Percentiles rank a stretch among this genome's conserved stretches.
Evolutionary conservation across 768 basidiomycete species (phyloP).

Genomic region (Glaciozyma martinii): DNA sequence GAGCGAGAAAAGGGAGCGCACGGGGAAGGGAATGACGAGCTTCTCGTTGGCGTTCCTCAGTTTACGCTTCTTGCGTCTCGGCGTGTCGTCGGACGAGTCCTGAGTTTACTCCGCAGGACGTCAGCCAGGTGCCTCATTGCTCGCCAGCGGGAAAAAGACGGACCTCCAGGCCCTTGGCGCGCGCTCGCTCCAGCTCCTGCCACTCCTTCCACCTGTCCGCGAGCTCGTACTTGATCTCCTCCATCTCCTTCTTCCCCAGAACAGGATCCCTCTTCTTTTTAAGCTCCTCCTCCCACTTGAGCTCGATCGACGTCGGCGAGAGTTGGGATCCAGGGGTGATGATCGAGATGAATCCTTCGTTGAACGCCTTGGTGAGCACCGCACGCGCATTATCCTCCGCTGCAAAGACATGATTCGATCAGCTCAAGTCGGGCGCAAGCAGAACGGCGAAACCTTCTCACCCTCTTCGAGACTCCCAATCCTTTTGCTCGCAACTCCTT

Average conservation of each 20-base stretch:
- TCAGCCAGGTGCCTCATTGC: conserved; percentile 34
- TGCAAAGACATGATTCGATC: not conserved
- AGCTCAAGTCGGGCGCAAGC: not conserved
- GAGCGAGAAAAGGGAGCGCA: no score
- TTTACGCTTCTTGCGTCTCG: not conserved
- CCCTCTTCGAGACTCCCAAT: not conserved
- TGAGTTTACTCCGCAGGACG: not conserved
- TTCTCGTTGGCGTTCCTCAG: not conserved
- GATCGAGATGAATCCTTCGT: conserved; percentile 63
- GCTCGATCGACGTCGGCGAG: conserved; percentile 69
- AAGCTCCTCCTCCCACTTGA: conserved; percentile 63
- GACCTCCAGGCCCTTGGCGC: conserved; percentile 48
- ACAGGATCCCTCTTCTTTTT: conserved; percentile 8
- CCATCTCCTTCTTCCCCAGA: conserved; percentile 61
- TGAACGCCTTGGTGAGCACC: conserved; percentile 59
- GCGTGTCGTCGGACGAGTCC: conserved; percentile 39
- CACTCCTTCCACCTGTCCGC: conserved; percentile 26
- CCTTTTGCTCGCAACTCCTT: not conserved
- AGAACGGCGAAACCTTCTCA: not conserved
- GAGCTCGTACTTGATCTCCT: conserved; percentile 54
- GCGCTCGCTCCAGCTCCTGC: conserved; percentile 64
- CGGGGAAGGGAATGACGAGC: no score
- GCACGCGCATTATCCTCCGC: conserved; percentile 33
- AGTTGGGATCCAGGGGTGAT: conserved; percentile 67
- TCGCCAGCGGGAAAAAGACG: conserved; percentile 36